phyloP scores from a whole-genome alignment of 164 flowering plant genomes.

The Chimonanthus praecox region DNA sequence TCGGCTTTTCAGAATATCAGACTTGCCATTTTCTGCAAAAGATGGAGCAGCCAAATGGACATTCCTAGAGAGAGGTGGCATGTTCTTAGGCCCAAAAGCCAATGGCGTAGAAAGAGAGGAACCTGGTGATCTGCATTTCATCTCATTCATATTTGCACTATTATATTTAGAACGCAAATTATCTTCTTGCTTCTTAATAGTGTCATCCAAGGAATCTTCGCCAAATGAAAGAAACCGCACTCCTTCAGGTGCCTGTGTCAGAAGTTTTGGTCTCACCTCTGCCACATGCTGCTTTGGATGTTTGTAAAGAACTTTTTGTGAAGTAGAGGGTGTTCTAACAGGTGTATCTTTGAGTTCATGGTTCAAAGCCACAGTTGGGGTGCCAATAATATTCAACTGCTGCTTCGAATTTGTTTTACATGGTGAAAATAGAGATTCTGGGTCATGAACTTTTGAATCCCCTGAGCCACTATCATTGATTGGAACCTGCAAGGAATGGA shows the following conservation, averaged over 20 bases:
- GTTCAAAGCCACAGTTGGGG: constrained; percentile 11
- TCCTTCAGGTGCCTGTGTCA: constrained; percentile 46
- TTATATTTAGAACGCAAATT: constrained; percentile 11
- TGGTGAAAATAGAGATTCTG: constrained; percentile 16
- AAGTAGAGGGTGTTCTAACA: constrained; percentile 9
- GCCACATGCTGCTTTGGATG: constrained; percentile 16
- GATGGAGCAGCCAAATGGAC: constrained; percentile 32
- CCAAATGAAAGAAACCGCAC: constrained; percentile 32
- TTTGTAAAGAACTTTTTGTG: constrained; percentile 12
- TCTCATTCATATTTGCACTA: constrained; percentile 14
- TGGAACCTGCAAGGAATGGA: constrained; percentile 22
- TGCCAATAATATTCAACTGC: constrained; percentile 9
- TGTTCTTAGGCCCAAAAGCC: constrained; percentile 16
- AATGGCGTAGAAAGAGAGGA: constrained; percentile 13
- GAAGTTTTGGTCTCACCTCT: constrained; percentile 18
- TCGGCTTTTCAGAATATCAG: constrained; percentile 18
- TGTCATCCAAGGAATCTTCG: constrained; percentile 16
- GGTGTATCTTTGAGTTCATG: constrained; percentile 2
- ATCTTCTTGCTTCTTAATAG: constrained; percentile 15
- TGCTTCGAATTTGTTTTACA: constrained; percentile 17
- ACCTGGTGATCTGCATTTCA: constrained; percentile 7
- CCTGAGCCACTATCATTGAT: constrained; percentile 18
- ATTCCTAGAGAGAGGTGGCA: constrained; percentile 18
- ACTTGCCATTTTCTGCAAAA: constrained; percentile 43
- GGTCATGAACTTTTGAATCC: constrained; percentile 19